Evolutionary conservation across 495 filamentous ascomycete genomes (phyloP), one percentile per base, ranked within the genome.

Genomic region (Podospora didyma): DNA sequence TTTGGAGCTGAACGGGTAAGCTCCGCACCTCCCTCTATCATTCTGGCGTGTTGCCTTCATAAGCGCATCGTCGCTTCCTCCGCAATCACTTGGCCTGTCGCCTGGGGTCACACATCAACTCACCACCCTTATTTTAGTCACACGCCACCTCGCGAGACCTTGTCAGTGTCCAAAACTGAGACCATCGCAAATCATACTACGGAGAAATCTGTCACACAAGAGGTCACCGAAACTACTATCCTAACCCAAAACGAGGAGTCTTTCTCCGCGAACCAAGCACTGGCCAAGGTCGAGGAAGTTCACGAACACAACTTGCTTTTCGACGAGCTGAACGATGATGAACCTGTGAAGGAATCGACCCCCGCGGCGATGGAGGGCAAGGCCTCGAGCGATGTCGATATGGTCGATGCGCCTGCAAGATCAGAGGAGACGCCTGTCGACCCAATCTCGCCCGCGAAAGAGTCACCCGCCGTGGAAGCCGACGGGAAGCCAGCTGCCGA

Each of bases 1-100:
- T 39, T 9, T 45, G 12, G 65, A 62, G 19, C 44, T 65, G 11
- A 71, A 72, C 47, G 70, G 70, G 70, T 73, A 57, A 54, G 68
- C 62, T 21, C 31, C 50, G 28, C 16, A 23, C 55, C 49, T 21
- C 28, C 21, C 23, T 5, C 7, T 34, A 19, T 51, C 41, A 23
- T 17, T 34, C 19, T 17, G 45, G 39, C 24, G 12, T 14, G 31
- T 50, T 17, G 35, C 24, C 20, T 48, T 16, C 19, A 10, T 14
- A 20, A 7, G 10, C 51, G 49, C 19, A 16, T 37, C 56, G 31
- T 19, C 20, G 7, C 53, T 41, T 56, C 49, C 39, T 16, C 39
- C 39, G 2, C 2, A 37, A 16, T 37, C 34, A 42, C 39, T 17
- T 17, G 7, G 6, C 39, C 26, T n/a, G n/a, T n/a, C n/a, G n/a